Evolutionary conservation across 2,329 filamentous ascomycete species (phyloP).

Genomic region (Capronia epimyces): DNA sequence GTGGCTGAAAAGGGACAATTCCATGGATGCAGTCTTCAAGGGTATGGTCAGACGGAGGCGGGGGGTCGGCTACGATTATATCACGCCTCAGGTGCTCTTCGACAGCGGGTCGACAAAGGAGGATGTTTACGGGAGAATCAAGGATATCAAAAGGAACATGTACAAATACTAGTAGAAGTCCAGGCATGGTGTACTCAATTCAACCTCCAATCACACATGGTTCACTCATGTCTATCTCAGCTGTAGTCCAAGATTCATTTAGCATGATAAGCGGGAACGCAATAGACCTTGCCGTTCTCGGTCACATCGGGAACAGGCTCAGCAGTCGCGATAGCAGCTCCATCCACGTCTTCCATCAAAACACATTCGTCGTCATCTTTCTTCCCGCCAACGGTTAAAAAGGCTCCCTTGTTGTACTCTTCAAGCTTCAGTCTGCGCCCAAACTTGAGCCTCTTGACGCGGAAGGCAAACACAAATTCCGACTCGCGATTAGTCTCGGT

Average conservation of each 20-base stretch:
- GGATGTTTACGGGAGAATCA: constrained; percentile 8
- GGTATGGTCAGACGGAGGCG: constrained; percentile 7
- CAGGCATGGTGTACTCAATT: background rate
- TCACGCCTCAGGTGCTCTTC: constrained; percentile 9
- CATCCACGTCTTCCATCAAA: constrained; percentile 30
- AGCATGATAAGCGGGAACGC: constrained; percentile 23
- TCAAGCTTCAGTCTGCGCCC: constrained; percentile 28
- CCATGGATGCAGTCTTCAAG: constrained; percentile 8
- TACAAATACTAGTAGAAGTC: constrained; percentile 8
- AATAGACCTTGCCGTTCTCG: constrained; percentile 29
- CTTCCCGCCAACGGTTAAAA: constrained; percentile 24
- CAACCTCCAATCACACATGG: constrained; percentile 3
- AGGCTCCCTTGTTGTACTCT: constrained; percentile 31
- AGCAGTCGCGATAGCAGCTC: constrained; percentile 28
- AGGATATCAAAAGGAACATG: constrained; percentile 11
- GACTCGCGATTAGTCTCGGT: constrained; percentile 28
- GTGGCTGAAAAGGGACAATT: constrained; percentile 9
- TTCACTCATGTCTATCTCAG: constrained; percentile 3
- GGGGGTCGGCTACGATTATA: constrained; percentile 7
- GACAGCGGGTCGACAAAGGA: constrained; percentile 5
- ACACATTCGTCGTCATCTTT: constrained; percentile 26
- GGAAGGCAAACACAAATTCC: constrained; percentile 31
- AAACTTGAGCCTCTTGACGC: constrained; percentile 30
- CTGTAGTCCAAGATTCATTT: constrained; percentile 1
- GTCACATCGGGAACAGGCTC: constrained; percentile 26